Conservation (phyloP, 805 yeast genomes). For the Yarrowia osloensis region DNA sequence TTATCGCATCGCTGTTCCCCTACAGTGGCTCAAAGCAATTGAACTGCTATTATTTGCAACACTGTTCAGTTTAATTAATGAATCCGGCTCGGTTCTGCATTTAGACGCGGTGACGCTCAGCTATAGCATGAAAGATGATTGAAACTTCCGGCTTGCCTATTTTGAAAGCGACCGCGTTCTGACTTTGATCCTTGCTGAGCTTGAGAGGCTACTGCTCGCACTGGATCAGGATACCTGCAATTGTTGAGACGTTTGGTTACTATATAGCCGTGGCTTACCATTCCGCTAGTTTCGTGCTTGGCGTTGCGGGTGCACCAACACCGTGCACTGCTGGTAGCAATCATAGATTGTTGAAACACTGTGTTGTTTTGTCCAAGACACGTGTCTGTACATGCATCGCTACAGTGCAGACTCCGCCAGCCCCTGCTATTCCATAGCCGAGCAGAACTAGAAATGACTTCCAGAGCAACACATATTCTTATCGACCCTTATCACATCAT, state of each 20-base stretch:
- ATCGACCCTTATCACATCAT: background rate
- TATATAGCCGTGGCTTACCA: background rate
- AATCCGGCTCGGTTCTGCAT: no score
- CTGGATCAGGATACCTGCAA: no score
- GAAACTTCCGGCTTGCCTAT: background rate
- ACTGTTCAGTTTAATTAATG: no score
- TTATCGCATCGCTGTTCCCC: no score
- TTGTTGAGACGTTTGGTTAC: background rate
- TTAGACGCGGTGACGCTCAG: background rate
- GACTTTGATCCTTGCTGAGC: background rate
- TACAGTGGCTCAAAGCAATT: no score
- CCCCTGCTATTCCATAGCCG: background rate
- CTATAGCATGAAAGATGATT: background rate
- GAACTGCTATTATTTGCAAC: no score
- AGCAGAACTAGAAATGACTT: background rate
- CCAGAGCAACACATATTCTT: background rate
- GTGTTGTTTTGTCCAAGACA: background rate
- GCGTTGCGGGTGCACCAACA: background rate
- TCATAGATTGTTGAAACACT: background rate
- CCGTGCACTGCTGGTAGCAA: background rate
- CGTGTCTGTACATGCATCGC: constrained; percentile 6
- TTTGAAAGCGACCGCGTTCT: background rate
- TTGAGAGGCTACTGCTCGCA: no score
- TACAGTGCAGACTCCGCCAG: background rate
- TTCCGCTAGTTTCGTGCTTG: background rate